Evolutionary conservation across 345 rosid genomes (phyloP), one percentile per base, ranked within the genome.

Genomic region (Murraya paniculata): DNA sequence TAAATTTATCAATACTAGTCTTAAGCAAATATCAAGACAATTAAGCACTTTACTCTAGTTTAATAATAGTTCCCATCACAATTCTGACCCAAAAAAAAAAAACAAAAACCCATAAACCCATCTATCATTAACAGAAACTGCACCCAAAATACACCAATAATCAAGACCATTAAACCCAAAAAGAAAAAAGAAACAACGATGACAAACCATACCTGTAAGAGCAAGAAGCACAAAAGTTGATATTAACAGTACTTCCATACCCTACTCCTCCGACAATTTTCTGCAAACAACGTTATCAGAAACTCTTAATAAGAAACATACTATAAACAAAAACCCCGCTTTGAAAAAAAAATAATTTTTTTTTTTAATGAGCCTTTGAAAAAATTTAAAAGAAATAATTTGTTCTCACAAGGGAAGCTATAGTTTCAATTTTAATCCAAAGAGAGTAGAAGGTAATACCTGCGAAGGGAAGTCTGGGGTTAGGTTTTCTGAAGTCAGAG

Each of bases 171-270:
- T 21, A 5, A 18, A 59, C 31, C 55, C 65, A 79, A 41, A 3
- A 9, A 62, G 22, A 3, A 53, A 24, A 7, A 1, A 33, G 30
- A 39, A 2, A 21, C 27, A 1, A 45, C 45, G 45, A 39, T 31
- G 21, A 61, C 7, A 4, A n/a, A 50, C 73, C 9, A 50, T 73
- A 92, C 98, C 86, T 89, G 85, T 83, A 95, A 25, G 98, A 90
- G 82, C 98, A 95, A 56, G 98, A 95, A 68, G 92, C 90, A 75
- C 98, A 93, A 75, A 93, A 93, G 80, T 87, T 85, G 72, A 95
- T 95, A 71, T 85, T 82, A 38, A 95, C 91, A 0, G 93, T 86
- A 58, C 80, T 85, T 64, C 95, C 98, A 68, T 88, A 78, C 9
- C 97, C 98, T 53, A 86, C 66, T n/a, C 87, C 87, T 38, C 87